A percentile compares a stretch with the other conserved stretches of the same genome.
These are phyloP conservation scores for Fomitopsis palustris DNA, from an alignment of 1,284 basidiomycete species.

Conservation along the genomic window DNA sequence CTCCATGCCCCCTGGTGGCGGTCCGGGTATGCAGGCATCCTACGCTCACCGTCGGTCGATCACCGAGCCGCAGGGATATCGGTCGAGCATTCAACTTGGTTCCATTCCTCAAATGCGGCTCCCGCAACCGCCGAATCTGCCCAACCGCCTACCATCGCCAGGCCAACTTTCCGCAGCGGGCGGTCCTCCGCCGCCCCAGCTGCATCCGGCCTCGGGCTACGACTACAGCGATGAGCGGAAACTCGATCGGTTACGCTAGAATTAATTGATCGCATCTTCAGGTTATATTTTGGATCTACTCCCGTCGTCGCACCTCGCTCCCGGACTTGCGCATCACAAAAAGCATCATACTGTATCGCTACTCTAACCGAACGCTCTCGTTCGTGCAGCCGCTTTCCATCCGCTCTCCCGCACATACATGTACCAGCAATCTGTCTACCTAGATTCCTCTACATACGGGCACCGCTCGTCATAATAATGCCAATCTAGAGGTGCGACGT, in stretches of 20 bases:
- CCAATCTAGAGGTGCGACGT: constrained; percentile 1
- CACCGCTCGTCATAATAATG: neutral
- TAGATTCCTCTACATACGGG: constrained; percentile 3
- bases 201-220: constrained; percentile 7
- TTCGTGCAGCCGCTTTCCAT: constrained; percentile 11
- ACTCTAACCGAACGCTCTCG: constrained; percentile 14
- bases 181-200: neutral
- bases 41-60: constrained; percentile 42
- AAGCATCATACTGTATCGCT: constrained; percentile 18
- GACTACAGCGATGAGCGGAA: constrained; percentile 6
- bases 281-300: constrained; percentile 11
- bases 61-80: constrained; percentile 47
- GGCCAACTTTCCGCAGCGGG: neutral
- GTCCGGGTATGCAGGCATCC: constrained; percentile 18
- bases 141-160: constrained; percentile 7
- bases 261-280: constrained; percentile 2
- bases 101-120: constrained; percentile 7
- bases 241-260: constrained; percentile 10
- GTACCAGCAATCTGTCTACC: constrained; percentile 7
- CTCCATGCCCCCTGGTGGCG: constrained; percentile 24
- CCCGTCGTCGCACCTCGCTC: constrained; percentile 9
- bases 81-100: constrained; percentile 19
- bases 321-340: constrained; percentile 14
- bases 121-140: constrained; percentile 5
- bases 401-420: constrained; percentile 9